Base-by-base conservation (phyloP, 2,329 filamentous ascomycete genomes). In the Anthostomella pinea region DNA sequence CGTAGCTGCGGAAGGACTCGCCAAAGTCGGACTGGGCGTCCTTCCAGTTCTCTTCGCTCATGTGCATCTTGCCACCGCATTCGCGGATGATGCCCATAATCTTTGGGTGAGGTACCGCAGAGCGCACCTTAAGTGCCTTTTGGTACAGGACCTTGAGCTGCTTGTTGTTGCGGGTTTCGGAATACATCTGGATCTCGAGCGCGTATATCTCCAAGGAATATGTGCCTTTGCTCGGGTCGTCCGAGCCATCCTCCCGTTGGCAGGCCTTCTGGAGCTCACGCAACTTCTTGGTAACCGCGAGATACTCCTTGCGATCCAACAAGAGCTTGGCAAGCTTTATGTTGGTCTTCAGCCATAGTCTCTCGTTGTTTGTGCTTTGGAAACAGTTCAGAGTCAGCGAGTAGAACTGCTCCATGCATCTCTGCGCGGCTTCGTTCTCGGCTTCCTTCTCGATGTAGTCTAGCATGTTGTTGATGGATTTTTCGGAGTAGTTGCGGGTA, bases 21-120 rank as follows among this genome's bases (percentile, higher is more conserved):
- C 96, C 96, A 65, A 98, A 98, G 69, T 97, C 93, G 53, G 83
- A 91, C 66, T 97, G 90, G 1, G 93, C 93, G 57, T 90, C 87
- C 62, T 93, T 88, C 93, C 93, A 98, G 62, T 97, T 97, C 69
- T 97, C 93, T 72, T 98, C 93, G 63, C 87, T 93, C 93, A 98
- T 97, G 69, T 97, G 90, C 93, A 98, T 98, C 73, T 98, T 98
- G 53, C 93, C 93, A 56, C 93, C 93, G 61, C 93, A 98, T 68
- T 98, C 93, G 36, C 91, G 85, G 59, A 98, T 98, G 62, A 98
- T 91, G 33, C 93, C 93, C 88, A 97, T 96, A 62, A 98, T 95
- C 68, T 95, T 95, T 41, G 93, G 93, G 66, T 98, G 93, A 24
- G 93, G 91, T 9, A 98, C 93, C 0, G 93, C 93, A n/a, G 93